Percentiles rank a stretch among this genome's conserved stretches.
These are phyloP conservation scores for Penicillium frequentans DNA, from an alignment of 2,329 filamentous ascomycete species.

Conservation along the genomic window DNA sequence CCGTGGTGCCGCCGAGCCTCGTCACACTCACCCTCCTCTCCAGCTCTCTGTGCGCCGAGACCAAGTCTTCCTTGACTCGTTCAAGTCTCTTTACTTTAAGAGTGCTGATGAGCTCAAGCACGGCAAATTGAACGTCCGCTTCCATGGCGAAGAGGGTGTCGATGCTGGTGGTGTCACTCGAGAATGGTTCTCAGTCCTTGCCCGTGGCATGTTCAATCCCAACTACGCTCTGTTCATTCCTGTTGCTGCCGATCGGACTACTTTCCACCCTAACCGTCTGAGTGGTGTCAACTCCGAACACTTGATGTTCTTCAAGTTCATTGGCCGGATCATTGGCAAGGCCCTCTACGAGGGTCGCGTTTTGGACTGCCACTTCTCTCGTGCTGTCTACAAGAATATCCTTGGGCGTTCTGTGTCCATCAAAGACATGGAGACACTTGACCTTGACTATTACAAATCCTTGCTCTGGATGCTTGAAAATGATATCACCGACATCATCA, in stretches of 20 bases:
- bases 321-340: constrained; percentile 96
- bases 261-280: constrained; percentile 95
- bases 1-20: constrained; percentile 66
- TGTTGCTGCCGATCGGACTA: constrained; percentile 94
- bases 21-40: constrained; percentile 72
- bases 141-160: constrained; percentile 95
- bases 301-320: constrained; percentile 98
- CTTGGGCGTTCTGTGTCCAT: constrained; percentile 92
- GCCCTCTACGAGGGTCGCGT: constrained; percentile 94
- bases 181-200: constrained; percentile 98
- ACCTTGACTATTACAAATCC: constrained; percentile 98
- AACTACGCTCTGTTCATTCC: constrained; percentile 96
- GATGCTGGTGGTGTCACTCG: constrained; percentile 96
- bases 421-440: constrained; percentile 99
- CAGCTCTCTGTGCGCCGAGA: constrained; percentile 89
- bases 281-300: constrained; percentile 95
- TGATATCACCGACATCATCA: constrained; percentile 96
- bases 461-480: constrained; percentile 98
- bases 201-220: constrained; percentile 97
- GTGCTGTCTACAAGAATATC: constrained; percentile 97
- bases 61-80: constrained; percentile 96
- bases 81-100: constrained; percentile 98
- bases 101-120: constrained; percentile 96
- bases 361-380: constrained; percentile 97
- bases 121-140: constrained; percentile 95